Evolutionary conservation across 768 basidiomycete species (phyloP), one percentile per base, ranked within the genome.

Genomic region (Lactarius evosmus): DNA sequence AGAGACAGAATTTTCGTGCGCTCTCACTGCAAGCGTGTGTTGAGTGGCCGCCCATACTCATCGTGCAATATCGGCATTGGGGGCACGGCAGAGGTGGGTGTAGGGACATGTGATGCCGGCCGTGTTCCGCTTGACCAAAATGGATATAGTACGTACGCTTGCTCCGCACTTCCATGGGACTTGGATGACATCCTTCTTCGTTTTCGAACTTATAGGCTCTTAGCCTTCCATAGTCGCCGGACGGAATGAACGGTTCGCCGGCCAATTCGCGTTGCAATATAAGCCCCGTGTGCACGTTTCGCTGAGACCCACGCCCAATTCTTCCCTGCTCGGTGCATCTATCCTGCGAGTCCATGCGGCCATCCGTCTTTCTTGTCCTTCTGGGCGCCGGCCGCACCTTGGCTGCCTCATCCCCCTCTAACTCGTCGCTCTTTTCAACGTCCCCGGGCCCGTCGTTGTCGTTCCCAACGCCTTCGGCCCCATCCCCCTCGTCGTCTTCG

Each of bases 311-410:
- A 22, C 46, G 22, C 29, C 30, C 51, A 7, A 8, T 19, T 17
- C 12, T 30, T 52, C 51, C 17, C 17, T n/a, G 27, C 16, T 8
- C 16, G 29, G 29, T 30, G 27, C 29, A 29, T 4, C 51, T 19
- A 9, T 17, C 8, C 50, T 16, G 2, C 34, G 2, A 17, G 14
- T 22, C 25, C 33, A 64, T 64, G 63, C 30, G 44, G 58, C 4
- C 29, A 3, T 32, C 25, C 44, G 7, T 40, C 16, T 9, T 61
- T 7, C n/a, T 65, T 19, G 38, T 44, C 16, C 59, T 65, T 4
- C 30, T 65, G 11, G 63, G 36, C 17, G 34, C 63, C 40, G 58
- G 44, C 17, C 30, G 32, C 44, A 32, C 52, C 41, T 56, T 61
- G 16, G 60, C 60, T 11, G 36, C 25, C 5, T 38, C 58, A 14